A percentile compares a stretch with the other conserved stretches of the same genome.
Evolutionary conservation across 345 rosid species (phyloP).

Genomic region (Ricinus communis): DNA sequence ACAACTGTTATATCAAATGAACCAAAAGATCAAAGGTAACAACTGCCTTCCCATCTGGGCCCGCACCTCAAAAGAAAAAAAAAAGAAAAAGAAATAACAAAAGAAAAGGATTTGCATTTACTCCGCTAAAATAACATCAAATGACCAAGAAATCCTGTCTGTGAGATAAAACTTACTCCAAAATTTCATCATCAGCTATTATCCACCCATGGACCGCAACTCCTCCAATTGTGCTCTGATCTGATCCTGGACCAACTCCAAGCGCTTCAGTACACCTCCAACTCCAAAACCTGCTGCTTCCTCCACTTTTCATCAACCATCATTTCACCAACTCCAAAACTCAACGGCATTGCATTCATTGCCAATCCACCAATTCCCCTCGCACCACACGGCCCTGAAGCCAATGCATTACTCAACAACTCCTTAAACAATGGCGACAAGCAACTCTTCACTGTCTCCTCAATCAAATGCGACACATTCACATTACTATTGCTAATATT

Average conservation of each 20-base stretch:
- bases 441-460: constrained; percentile 79
- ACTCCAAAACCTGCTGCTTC: constrained; percentile 90
- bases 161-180: constrained; percentile 8
- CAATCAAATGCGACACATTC: constrained; percentile 43
- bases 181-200: constrained; percentile 19
- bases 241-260: constrained; percentile 93
- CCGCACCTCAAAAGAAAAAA: background rate
- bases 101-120: constrained; percentile 23
- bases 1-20: constrained; percentile 33
- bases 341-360: constrained; percentile 39
- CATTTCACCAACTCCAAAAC: constrained; percentile 39
- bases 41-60: background rate
- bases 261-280: constrained; percentile 88
- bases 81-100: no score
- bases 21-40: constrained; percentile 3
- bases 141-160: constrained; percentile 14
- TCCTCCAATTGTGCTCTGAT: constrained; percentile 75
- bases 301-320: constrained; percentile 84
- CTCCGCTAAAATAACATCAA: constrained; percentile 30
- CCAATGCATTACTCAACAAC: constrained; percentile 44
- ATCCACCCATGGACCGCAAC: constrained; percentile 54
- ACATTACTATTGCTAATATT: constrained; percentile 16
- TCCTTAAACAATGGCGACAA: constrained; percentile 82
- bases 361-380: constrained; percentile 38
- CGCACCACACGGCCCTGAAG: constrained; percentile 37